A percentile compares a stretch with the other conserved stretches of the same genome.
Conservation (phyloP, 116 monocot genomes). For the Cymodocea nodosa region DNA sequence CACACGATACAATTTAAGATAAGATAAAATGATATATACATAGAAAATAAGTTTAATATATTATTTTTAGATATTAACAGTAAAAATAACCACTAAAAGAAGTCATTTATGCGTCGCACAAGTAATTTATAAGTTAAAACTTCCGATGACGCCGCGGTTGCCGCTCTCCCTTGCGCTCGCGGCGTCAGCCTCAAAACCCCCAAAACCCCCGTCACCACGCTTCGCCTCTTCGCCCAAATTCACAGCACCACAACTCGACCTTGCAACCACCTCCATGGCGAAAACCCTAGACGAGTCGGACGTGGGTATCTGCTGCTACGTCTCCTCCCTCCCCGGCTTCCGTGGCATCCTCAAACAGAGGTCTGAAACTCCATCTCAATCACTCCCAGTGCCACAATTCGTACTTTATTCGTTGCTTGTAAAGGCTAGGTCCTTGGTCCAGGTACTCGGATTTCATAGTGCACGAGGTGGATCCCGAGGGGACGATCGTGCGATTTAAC, state of each 20-base stretch:
- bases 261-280: conserved; percentile 22
- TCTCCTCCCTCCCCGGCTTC: conserved; percentile 90
- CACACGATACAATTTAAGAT: too few relatives aligned
- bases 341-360: conserved; percentile 81
- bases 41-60: too few relatives aligned
- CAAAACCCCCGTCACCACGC: neutral
- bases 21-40: too few relatives aligned
- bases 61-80: too few relatives aligned
- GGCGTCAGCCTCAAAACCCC: neutral
- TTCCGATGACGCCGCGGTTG: neutral
- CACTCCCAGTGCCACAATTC: neutral
- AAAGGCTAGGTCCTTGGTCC: neutral
- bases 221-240: conserved; percentile 12
- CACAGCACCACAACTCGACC: conserved; percentile 4
- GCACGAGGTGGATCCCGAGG: conserved; percentile 69
- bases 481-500: conserved; percentile 49
- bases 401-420: neutral
- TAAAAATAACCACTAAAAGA: too few relatives aligned
- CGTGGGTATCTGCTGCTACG: conserved; percentile 87
- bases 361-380: conserved; percentile 9
- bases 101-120: too few relatives aligned
- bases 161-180: neutral
- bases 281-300: conserved; percentile 50
- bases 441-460: conserved; percentile 98
- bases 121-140: too few relatives aligned